Evolutionary conservation across 306 rosid genomes (phyloP).

Genomic region (Trifolium pratense): DNA sequence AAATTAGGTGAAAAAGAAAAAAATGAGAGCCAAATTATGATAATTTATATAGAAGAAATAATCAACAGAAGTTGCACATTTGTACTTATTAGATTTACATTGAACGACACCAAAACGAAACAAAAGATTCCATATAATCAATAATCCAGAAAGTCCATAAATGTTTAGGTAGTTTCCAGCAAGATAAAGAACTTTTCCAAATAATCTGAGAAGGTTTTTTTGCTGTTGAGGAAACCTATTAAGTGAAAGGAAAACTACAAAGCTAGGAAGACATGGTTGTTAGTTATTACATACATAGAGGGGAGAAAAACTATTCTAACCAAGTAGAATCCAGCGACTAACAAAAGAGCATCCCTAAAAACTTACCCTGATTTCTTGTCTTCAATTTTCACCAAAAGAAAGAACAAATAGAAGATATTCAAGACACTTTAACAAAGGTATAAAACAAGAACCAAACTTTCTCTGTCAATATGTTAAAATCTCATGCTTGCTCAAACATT

Average conservation of each 20-base stretch:
- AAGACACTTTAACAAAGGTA: constrained; percentile 5
- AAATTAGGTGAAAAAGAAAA: constrained; percentile 17
- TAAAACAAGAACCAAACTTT: neutral
- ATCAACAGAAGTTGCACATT: constrained; percentile 12
- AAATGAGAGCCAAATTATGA: constrained; percentile 12
- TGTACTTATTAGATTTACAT: constrained; percentile 1
- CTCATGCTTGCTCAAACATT: neutral
- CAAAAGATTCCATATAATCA: too few relatives aligned
- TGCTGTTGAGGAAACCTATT: neutral
- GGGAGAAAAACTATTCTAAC: constrained; percentile 12
- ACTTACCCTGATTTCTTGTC: neutral
- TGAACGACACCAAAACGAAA: neutral
- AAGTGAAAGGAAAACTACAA: neutral
- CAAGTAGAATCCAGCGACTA: constrained; percentile 8
- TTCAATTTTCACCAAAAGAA: constrained; percentile 10
- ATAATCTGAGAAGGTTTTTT: constrained; percentile 5
- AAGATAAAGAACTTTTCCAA: constrained; percentile 18
- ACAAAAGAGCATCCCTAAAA: neutral
- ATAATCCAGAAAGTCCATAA: neutral
- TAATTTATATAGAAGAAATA: constrained; percentile 4
- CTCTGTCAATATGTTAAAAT: neutral
- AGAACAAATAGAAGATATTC: neutral
- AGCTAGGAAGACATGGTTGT: neutral
- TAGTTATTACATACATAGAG: neutral
- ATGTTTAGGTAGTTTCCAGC: constrained; percentile 6